Base-by-base conservation (phyloP, 257 asterid species). In the Vinca minor region DNA sequence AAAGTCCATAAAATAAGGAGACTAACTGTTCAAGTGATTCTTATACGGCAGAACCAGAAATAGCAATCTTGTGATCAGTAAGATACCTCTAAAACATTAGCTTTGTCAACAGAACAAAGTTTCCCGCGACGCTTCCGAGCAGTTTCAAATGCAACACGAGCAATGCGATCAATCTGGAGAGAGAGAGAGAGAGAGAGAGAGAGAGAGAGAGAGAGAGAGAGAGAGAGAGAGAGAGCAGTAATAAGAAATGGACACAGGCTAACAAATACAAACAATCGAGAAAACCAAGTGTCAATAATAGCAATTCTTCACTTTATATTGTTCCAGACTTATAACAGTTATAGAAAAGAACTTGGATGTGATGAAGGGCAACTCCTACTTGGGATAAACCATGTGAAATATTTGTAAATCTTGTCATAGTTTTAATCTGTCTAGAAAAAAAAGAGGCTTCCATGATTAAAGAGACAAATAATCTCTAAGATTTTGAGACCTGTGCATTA, bases 41-140 rank as follows among this genome's bases (percentile, higher is more conserved):
- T n/a, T 31, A 56, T 15, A 31, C 31, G 62, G 8, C 41, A 56
- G 23, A 56, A 32, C 17, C 18, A 66, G 59, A 25, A 48, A 65
- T 50, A 68, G 32, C 49, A 61, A 48, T 46, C 39, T 29, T 41
- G 50, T 31, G 29, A 56, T 56, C 39, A 42, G 15, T 39, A 59
- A 48, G 18, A 35, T 82, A 86, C 98, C 97, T 93, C 99, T 89
- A 93, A 78, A 54, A 93, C 99, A 77, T 93, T 93, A 67, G 99
- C 99, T 82, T 93, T 93, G 73, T 93, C 99, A 31, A 93, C 97
- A 57, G 96, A 89, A 71, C 97, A 93, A 59, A 93, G 96, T 71
- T 85, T 89, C 66, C 95, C 96, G 46, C 76, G 74, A 41, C 97
- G 95, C 56, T 85, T 93, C 75, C 85, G 80, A 71, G 99, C 96